These are phyloP conservation scores for Lachancea mirantina DNA, from an alignment of 805 yeast species.

Conservation along the genomic window DNA sequence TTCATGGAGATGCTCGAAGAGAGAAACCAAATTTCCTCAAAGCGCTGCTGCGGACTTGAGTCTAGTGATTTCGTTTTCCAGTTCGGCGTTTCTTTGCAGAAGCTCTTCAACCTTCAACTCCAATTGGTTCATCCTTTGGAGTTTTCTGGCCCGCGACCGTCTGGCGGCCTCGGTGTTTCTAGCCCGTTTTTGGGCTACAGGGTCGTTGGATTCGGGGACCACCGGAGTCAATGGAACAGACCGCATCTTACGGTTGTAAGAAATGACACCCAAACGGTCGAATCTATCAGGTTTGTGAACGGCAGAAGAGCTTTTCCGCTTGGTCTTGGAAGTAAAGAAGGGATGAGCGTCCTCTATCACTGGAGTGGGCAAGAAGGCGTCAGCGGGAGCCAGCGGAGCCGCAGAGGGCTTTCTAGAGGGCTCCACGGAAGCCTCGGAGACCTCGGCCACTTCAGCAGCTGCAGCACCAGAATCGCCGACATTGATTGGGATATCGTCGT, in stretches of 20 bases:
- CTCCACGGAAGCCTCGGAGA: not conserved
- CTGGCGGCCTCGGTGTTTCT: conserved; percentile 95
- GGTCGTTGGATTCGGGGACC: conserved; percentile 50
- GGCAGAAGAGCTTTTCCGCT: conserved; percentile 6
- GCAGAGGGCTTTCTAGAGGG: conserved; percentile 3
- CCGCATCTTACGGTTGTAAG: conserved; percentile 75
- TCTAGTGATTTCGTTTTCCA: conserved; percentile 58
- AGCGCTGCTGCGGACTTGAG: too few relatives aligned
- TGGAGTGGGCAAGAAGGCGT: conserved; percentile 31
- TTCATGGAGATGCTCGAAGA: conserved; percentile 1
- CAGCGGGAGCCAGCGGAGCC: conserved; percentile 6
- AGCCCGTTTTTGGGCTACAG: conserved; percentile 80
- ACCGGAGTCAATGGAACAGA: conserved; percentile 65
- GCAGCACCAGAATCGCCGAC: conserved; percentile 29
- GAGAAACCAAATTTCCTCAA: conserved; percentile 1
- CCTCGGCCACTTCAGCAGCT: not conserved
- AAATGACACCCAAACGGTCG: conserved; percentile 69
- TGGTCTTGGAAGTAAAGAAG: conserved; percentile 1
- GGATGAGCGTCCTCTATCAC: conserved; percentile 24
- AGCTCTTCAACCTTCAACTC: conserved; percentile 70
- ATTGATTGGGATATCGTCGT: conserved; percentile 35
- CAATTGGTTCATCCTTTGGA: conserved; percentile 77
- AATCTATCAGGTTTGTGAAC: conserved; percentile 29
- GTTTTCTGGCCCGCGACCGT: conserved; percentile 87
- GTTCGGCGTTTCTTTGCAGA: conserved; percentile 47